A percentile compares a stretch with the other conserved stretches of the same genome.
Evolutionary conservation across 2,329 filamentous ascomycete genomes (phyloP).

Genomic region (Polychaeton citri): DNA sequence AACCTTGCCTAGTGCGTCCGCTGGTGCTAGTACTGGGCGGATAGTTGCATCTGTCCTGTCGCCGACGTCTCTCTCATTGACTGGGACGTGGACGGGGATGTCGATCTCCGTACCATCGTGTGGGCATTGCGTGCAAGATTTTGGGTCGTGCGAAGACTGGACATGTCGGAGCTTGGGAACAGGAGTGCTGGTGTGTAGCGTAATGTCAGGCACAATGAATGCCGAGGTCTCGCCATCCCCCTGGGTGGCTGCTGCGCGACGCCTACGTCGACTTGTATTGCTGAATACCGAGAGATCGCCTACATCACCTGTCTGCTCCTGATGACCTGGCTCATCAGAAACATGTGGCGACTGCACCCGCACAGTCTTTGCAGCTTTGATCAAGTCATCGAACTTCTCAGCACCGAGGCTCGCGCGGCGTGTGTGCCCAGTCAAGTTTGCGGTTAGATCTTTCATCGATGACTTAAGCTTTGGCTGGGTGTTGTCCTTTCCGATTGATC

Average conservation of each 20-base stretch:
- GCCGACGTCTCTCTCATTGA: constrained; percentile 15
- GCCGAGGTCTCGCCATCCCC: constrained; percentile 43
- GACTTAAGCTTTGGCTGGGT: constrained; percentile 36
- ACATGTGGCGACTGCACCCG: constrained; percentile 23
- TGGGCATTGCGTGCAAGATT: constrained; percentile 45
- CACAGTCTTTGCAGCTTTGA: constrained; percentile 18
- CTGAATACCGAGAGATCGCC: constrained; percentile 35
- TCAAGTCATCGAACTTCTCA: constrained; percentile 13
- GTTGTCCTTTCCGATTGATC: constrained; percentile 24
- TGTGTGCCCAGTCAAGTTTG: constrained; percentile 20
- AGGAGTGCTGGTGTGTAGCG: constrained; percentile 24
- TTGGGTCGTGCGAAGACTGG: constrained; percentile 28
- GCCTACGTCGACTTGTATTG: constrained; percentile 34
- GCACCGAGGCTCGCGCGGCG: constrained; percentile 14
- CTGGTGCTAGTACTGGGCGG: constrained; percentile 51
- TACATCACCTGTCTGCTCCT: constrained; percentile 18
- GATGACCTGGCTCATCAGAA: constrained; percentile 15
- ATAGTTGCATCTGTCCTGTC: constrained; percentile 47
- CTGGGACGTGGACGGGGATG: constrained; percentile 26
- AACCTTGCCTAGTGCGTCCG: constrained; percentile 63
- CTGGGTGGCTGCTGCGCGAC: constrained; percentile 30
- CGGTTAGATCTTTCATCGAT: constrained; percentile 38
- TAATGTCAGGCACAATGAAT: constrained; percentile 52
- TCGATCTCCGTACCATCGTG: constrained; percentile 21
- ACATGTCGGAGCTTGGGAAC: constrained; percentile 5